Percentiles rank a stretch among this genome's conserved stretches.
phyloP scores from a whole-genome alignment of 768 basidiomycete species.

The Tricholoma hemisulphureum region DNA sequence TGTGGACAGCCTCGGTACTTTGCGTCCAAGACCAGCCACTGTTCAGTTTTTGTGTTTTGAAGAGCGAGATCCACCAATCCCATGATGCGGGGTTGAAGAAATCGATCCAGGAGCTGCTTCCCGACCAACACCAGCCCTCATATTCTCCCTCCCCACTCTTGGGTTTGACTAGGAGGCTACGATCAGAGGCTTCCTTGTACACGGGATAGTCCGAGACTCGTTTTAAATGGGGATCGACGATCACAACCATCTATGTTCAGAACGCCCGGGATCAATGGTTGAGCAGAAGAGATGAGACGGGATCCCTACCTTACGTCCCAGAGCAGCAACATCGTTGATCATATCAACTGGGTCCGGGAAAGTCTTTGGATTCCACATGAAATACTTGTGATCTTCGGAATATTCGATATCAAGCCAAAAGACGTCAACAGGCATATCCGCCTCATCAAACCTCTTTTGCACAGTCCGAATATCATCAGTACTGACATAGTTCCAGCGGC shows the following conservation, averaged over 20 bases:
- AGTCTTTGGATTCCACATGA: constrained; percentile 89
- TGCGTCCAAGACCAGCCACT: constrained; percentile 72
- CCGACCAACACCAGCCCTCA: constrained; percentile 99
- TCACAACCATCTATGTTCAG: constrained; percentile 84
- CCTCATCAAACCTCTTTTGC: constrained; percentile 86
- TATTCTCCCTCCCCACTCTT: constrained; percentile 80
- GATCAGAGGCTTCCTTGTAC: constrained; percentile 80
- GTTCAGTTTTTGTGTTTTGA: constrained; percentile 56
- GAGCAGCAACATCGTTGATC: constrained; percentile 83
- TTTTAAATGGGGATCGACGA: constrained; percentile 96
- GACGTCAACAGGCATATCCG: constrained; percentile 92
- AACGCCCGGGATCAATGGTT: not conserved
- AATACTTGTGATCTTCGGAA: constrained; percentile 90
- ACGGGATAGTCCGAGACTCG: constrained; percentile 75
- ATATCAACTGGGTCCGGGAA: constrained; percentile 96
- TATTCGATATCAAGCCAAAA: constrained; percentile 99
- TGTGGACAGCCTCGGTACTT: constrained; percentile 80
- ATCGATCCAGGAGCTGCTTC: constrained; percentile 95
- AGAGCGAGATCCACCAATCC: constrained; percentile 89
- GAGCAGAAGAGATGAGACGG: not conserved
- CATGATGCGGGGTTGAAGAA: constrained; percentile 91
- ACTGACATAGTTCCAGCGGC: constrained; percentile 96
- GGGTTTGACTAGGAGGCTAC: constrained; percentile 79
- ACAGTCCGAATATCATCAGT: constrained; percentile 85
- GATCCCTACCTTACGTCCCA: constrained; percentile 72